Percentiles rank a stretch among this genome's conserved stretches.
Evolutionary conservation across 768 basidiomycete species (phyloP).

Genomic region (Agaricus sinodeliciosus): DNA sequence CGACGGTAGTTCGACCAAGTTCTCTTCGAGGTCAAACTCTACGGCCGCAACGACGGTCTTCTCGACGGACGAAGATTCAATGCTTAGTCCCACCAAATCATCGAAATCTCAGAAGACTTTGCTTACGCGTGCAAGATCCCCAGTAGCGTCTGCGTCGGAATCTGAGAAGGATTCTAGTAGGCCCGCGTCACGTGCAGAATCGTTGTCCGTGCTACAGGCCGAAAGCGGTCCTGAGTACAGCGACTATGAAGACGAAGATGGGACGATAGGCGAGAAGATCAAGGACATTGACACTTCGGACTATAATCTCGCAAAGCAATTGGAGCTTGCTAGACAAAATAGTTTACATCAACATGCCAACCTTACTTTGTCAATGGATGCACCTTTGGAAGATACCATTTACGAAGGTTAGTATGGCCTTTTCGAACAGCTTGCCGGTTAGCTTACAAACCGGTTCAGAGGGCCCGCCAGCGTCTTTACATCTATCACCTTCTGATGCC

Average conservation of each 20-base stretch:
- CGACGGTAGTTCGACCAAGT: conserved; percentile 64
- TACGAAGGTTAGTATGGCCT: conserved; percentile 57
- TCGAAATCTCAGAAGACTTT: conserved; percentile 41
- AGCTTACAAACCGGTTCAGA: conserved; percentile 31
- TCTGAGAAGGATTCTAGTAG: conserved; percentile 39
- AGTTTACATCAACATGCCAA: conserved; percentile 68
- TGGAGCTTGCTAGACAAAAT: conserved; percentile 81
- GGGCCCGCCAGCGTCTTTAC: conserved; percentile 47
- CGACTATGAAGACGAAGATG: conserved; percentile 41
- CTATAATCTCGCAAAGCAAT: conserved; percentile 65
- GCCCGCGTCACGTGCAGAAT: conserved; percentile 26
- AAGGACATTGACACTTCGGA: conserved; percentile 59
- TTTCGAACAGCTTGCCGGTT: conserved; percentile 5
- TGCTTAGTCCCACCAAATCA: conserved; percentile 36
- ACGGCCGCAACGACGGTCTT: conserved; percentile 60
- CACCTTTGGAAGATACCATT: conserved; percentile 57
- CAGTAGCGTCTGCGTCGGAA: conserved; percentile 35
- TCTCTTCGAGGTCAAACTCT: conserved; percentile 67
- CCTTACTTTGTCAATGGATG: conserved; percentile 33
- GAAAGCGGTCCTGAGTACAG: conserved; percentile 34
- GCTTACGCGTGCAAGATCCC: conserved; percentile 35
- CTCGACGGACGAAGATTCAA: conserved; percentile 55
- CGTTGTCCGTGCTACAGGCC: conserved; percentile 38
- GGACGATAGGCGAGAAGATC: conserved; percentile 27
- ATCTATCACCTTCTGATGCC: conserved; percentile 43